Evolutionary conservation across 495 filamentous ascomycete species (phyloP).

Genomic region (Neurospora sublineolata): DNA sequence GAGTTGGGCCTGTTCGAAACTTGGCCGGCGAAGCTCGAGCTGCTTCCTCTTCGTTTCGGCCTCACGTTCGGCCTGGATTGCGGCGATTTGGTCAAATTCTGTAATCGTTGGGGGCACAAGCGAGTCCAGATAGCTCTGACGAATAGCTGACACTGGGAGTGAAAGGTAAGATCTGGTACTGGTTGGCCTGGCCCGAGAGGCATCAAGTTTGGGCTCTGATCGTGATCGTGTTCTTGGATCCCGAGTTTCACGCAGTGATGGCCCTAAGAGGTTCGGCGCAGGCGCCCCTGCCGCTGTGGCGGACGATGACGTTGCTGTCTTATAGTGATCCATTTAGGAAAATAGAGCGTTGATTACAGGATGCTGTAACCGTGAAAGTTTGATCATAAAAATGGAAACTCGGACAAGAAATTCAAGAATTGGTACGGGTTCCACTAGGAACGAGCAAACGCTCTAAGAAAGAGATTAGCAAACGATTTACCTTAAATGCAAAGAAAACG

Average conservation of each 20-base stretch:
- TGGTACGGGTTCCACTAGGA: not conserved
- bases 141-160: conserved; percentile 3
- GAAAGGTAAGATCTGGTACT: not conserved
- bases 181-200: not conserved
- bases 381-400: not conserved
- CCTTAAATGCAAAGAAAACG: not conserved
- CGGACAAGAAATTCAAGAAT: not conserved
- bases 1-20: conserved; percentile 7
- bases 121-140: conserved; percentile 37
- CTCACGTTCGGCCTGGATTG: conserved; percentile 36
- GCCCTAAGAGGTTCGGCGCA: not conserved
- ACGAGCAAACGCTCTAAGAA: not conserved
- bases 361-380: not conserved
- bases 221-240: not conserved
- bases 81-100: conserved; percentile 31
- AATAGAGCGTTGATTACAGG: not conserved
- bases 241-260: not conserved
- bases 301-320: not conserved
- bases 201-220: not conserved
- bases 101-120: conserved; percentile 33
- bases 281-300: not conserved
- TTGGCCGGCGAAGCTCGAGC: conserved; percentile 23
- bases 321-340: not conserved
- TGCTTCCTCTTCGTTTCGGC: conserved; percentile 25
- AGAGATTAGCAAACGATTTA: not conserved